A percentile compares a stretch with the other conserved stretches of the same genome.
These are phyloP conservation scores for Arabidopsis thaliana DNA, from an alignment of 345 rosid species.

Conservation along the genomic window DNA sequence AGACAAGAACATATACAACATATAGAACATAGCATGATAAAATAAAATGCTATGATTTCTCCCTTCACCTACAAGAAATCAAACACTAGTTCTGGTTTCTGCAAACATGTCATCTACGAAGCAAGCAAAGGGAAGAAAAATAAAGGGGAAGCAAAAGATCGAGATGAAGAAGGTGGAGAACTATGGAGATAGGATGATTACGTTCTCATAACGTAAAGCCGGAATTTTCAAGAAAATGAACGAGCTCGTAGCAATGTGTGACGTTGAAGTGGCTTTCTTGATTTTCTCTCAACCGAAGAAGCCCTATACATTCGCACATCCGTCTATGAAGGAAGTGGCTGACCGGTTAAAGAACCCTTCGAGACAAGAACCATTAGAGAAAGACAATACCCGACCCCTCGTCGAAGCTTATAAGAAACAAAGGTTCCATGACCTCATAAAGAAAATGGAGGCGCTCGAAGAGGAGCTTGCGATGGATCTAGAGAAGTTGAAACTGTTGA, in stretches of 20 bases:
- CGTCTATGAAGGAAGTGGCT: conserved; percentile 41
- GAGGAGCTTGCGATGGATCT: conserved; percentile 32
- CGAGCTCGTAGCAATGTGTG: conserved; percentile 47
- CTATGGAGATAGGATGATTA: conserved; percentile 39
- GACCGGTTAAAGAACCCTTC: conserved; percentile 14
- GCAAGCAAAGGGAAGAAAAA: conserved; percentile 20
- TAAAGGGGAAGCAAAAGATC: conserved; percentile 47
- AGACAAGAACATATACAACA: too few relatives aligned
- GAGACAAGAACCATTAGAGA: background rate
- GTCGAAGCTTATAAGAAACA: conserved; percentile 45
- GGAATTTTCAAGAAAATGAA: conserved; percentile 54
- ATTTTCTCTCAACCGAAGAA: conserved; percentile 50
- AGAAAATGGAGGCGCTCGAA: conserved; percentile 2
- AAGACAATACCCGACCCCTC: conserved; percentile 19
- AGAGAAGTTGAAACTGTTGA: conserved; percentile 13
- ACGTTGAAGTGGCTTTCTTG: conserved; percentile 38
- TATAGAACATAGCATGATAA: too few relatives aligned
- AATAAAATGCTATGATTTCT: too few relatives aligned
- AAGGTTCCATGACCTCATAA: conserved; percentile 35
- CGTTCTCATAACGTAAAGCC: conserved; percentile 52
- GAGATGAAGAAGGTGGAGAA: conserved; percentile 41
- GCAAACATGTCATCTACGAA: conserved; percentile 20
- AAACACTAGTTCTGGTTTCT: conserved; percentile 4
- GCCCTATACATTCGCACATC: conserved; percentile 49
- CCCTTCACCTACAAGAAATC: conserved; percentile 8